Percentiles rank a stretch among this genome's conserved stretches.
Conservation (phyloP, 257 asterid genomes). For the Gardenia jasminoides region DNA sequence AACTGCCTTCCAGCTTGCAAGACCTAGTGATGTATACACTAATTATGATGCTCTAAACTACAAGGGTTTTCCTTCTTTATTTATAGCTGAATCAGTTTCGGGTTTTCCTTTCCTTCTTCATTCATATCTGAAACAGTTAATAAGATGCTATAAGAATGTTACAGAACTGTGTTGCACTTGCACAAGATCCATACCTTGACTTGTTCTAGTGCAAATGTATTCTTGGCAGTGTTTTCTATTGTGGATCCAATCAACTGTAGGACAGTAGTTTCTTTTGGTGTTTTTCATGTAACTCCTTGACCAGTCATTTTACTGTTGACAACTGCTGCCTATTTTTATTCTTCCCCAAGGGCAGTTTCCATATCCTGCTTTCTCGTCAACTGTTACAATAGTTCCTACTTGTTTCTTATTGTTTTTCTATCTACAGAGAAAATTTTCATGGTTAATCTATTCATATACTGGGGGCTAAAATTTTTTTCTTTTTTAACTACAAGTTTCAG, state of each 20-base stretch:
- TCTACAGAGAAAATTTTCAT: not conserved
- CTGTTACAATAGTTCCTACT: not conserved
- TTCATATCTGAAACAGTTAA: not conserved
- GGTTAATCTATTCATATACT: too few species aligned
- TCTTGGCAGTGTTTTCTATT: not conserved
- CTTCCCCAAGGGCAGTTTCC: not conserved
- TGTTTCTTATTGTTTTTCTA: not conserved
- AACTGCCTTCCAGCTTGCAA: not conserved
- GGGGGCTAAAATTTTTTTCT: too few species aligned
- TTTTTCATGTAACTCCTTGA: not conserved
- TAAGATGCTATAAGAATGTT: not conserved
- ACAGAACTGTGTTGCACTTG: not conserved
- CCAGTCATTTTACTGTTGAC: not conserved
- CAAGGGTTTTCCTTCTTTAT: not conserved
- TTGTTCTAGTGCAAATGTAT: not conserved
- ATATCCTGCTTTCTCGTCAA: not conserved
- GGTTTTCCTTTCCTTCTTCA: not conserved
- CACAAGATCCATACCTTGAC: not conserved
- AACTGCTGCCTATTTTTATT: not conserved
- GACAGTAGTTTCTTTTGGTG: not conserved
- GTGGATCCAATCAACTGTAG: not conserved
- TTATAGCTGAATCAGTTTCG: not conserved
- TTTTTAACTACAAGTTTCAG: not conserved
- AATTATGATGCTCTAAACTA: not conserved
- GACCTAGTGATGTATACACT: not conserved